Evolutionary conservation across 73 alveolate genomes (phyloP).

Genomic region (Stentor roeselii): DNA sequence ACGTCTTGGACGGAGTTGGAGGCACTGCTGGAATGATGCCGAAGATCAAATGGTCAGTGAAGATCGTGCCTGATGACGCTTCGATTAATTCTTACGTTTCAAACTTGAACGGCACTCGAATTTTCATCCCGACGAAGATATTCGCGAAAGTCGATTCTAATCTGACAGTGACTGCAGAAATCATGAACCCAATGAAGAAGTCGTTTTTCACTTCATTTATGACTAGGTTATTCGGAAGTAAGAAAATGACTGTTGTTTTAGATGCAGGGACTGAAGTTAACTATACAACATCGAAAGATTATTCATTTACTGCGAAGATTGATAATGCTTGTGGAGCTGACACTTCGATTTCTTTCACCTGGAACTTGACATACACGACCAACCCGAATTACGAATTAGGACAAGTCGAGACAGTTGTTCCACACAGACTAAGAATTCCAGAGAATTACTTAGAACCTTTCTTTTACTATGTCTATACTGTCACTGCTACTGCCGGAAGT

Average conservation of each 20-base stretch:
- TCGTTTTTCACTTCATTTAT: neutral
- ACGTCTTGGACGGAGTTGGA: neutral
- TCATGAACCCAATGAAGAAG: neutral
- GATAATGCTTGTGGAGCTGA: neutral
- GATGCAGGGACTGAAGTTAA: neutral
- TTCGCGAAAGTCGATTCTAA: neutral
- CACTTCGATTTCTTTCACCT: neutral
- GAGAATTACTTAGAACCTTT: neutral
- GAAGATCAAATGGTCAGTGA: neutral
- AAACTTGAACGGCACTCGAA: neutral
- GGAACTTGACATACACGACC: neutral
- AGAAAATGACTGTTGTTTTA: neutral
- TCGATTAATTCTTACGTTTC: neutral
- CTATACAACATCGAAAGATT: neutral
- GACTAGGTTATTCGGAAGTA: neutral
- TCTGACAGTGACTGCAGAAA: neutral
- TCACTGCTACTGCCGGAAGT: neutral
- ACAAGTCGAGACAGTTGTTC: neutral
- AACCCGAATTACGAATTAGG: neutral
- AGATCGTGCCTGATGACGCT: neutral
- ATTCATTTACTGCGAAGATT: neutral
- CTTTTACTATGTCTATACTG: neutral
- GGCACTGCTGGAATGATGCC: neutral
- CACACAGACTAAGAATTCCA: neutral
- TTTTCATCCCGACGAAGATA: neutral